Base-by-base conservation (phyloP, 441 rosid genomes). In the Adansonia gregorii region DNA sequence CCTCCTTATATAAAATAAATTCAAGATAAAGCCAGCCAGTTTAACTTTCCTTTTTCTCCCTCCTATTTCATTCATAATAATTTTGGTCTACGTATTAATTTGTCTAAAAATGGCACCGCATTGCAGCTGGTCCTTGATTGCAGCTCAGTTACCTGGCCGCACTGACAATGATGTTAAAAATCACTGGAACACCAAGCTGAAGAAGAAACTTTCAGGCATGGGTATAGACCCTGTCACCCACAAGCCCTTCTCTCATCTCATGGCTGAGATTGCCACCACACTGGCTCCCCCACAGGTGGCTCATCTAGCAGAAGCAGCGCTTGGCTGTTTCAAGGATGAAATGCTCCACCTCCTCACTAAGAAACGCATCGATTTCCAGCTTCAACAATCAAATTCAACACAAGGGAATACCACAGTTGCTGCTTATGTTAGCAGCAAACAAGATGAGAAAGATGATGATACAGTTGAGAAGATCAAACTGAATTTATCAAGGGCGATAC, bases 341-440 rank as follows among this genome's bases (percentile, higher is more conserved):
- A 95, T 95, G 99, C 97, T 94, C 66, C 99, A 95, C 86, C 94
- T 95, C 78, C 97, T 95, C 70, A 91, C 97, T 65, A 95, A 94
- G 91, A 95, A 91, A 80, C 89, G 92, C 15, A 89, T 94, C 14
- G 93, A 91, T 80, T 90, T 88, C 85, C 97, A 95, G 83, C 87
- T 88, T 76, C 94, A 91, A 76, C 94, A 88, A 82, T 81, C 92
- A 8, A 85, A 74, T 61, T 79, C 77, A 20, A 81, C 82, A 39
- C 81, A 80, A 39, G 85, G 86, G 66, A 86, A 79, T 72, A 70
- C 83, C 24, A 27, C 86, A 3, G 67, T 80, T 49, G 87, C 88
- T 77, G 35, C 35, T 27, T 82, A 78, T 75, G 45, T 80, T 24
- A 79, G 74, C 19, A 65, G 15, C 49, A 87, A 82, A 81, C 86